Evolutionary conservation across 768 basidiomycete genomes (phyloP).

Genomic region (Tricholoma matsutake): DNA sequence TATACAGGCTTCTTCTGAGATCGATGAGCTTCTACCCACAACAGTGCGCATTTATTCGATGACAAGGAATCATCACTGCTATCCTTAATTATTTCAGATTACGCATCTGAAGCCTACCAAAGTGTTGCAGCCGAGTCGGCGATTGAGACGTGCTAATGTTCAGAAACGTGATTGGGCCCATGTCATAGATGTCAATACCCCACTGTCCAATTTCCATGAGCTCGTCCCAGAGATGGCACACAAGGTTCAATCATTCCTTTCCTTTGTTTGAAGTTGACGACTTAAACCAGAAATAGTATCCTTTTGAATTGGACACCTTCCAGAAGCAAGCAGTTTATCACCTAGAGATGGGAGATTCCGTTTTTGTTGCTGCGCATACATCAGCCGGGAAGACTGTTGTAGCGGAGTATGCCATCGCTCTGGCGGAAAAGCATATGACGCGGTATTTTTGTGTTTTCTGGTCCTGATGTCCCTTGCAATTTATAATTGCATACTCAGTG

Average conservation of each 20-base stretch:
- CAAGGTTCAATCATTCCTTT: constrained; percentile 46
- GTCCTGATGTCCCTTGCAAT: constrained; percentile 1
- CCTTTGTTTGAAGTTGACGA: background rate
- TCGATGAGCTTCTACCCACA: constrained; percentile 79
- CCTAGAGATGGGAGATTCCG: constrained; percentile 94
- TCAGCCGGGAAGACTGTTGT: constrained; percentile 99
- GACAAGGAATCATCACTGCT: background rate
- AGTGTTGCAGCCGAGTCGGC: constrained; percentile 26
- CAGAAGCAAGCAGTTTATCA: constrained; percentile 99
- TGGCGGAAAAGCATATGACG: constrained; percentile 99
- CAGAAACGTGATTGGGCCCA: constrained; percentile 98
- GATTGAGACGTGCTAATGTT: constrained; percentile 41
- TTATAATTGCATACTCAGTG: constrained; percentile 44
- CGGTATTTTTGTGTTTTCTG: constrained; percentile 45
- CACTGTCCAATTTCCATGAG: constrained; percentile 84
- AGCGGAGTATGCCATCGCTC: constrained; percentile 96
- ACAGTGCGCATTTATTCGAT: constrained; percentile 33
- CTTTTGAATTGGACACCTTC: constrained; percentile 98
- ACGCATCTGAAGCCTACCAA: constrained; percentile 56
- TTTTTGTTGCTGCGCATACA: constrained; percentile 99
- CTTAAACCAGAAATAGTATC: constrained; percentile 57
- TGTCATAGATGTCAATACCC: constrained; percentile 89
- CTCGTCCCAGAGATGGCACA: constrained; percentile 97
- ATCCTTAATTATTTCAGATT: constrained; percentile 34
- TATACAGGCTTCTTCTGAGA: constrained; percentile 38